Evolutionary conservation across 306 rosid species (phyloP), one percentile per base, ranked within the genome.

Genomic region (Ormosia semicastrata): DNA sequence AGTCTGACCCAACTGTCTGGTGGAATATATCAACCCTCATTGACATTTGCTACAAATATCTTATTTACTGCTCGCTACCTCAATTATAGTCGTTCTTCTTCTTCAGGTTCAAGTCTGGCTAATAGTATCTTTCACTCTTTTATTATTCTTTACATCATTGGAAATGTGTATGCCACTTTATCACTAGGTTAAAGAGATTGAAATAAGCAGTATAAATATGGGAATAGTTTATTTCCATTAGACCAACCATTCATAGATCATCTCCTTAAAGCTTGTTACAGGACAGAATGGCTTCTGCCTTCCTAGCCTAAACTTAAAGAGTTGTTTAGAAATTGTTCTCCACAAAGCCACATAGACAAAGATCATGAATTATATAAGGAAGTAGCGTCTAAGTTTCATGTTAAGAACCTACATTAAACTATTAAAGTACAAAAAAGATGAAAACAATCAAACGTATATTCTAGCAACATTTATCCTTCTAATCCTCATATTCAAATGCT

Each of bases 401-500:
- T 46, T 13, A 57, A 66, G n/a, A 73, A 73, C 39, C 10, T 7
- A 17, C 7, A 64, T 3, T 13, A 33, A 46, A 58, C 30, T 1
- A 32, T 60, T 43, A 6, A 17, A 59, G 3, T 4, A n/a, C 56
- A 7, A 58, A 32, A 71, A 64, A 36, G 1, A 59, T 43, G n/a
- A 10, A 4, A 2, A 11, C 53, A 8, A 46, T 14, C 46, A 52
- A 30, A 47, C 5, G 3, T 15, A 8, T 32, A 69, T 75, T 59
- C 44, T 49, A 62, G 60, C 52, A 76, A 13, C 66, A 76, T 46
- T 73, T 62, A 75, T 82, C 78, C 66, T 58, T 68, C 66, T 49
- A 46, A 36, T 62, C 66, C 3, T 64, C 63, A 9, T 17, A 4
- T 37, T 71, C 58, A 62, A 73, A 14, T 62, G 77, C 5, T 33